Evolutionary conservation across 805 yeast species (phyloP).

Genomic region (Wickerhamiella occidentalis): DNA sequence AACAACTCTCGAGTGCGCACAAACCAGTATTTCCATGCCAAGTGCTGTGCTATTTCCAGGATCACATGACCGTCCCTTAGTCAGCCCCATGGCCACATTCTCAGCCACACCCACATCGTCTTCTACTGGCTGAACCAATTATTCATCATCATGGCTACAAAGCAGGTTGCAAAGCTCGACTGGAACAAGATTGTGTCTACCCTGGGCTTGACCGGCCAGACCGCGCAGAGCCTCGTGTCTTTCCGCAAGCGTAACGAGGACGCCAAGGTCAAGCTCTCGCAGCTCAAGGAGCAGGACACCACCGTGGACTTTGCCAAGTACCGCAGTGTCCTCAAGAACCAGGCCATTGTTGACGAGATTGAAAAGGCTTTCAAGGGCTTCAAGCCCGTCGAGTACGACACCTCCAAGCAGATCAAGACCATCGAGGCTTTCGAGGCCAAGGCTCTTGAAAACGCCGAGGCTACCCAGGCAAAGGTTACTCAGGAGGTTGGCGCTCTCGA

Average conservation of each 20-base stretch:
- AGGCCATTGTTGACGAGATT: conserved; percentile 63
- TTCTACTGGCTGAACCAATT: neutral
- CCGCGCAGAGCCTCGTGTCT: conserved; percentile 75
- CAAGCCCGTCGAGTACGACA: conserved; percentile 76
- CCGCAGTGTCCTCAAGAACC: conserved; percentile 71
- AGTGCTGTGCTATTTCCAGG: too few relatives aligned
- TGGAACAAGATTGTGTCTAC: conserved; percentile 86
- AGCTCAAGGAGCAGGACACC: conserved; percentile 59
- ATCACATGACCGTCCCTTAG: too few relatives aligned
- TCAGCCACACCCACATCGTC: neutral
- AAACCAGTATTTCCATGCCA: too few relatives aligned
- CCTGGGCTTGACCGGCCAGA: conserved; percentile 83
- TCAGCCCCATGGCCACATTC: too few relatives aligned
- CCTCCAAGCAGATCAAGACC: conserved; percentile 78
- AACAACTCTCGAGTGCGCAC: too few relatives aligned
- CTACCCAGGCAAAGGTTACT: conserved; percentile 78
- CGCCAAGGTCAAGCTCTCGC: conserved; percentile 72
- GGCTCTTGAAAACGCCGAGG: conserved; percentile 90
- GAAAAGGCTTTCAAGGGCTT: conserved; percentile 64
- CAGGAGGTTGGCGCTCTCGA: conserved; percentile 77
- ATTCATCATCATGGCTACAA: conserved; percentile 17
- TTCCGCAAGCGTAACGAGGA: conserved; percentile 98
- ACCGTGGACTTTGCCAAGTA: conserved; percentile 72
- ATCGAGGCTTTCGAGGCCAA: conserved; percentile 88
- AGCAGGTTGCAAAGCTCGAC: conserved; percentile 64